Conservation (phyloP, 176 grass and related monocot genomes). For the Poa annua region DNA sequence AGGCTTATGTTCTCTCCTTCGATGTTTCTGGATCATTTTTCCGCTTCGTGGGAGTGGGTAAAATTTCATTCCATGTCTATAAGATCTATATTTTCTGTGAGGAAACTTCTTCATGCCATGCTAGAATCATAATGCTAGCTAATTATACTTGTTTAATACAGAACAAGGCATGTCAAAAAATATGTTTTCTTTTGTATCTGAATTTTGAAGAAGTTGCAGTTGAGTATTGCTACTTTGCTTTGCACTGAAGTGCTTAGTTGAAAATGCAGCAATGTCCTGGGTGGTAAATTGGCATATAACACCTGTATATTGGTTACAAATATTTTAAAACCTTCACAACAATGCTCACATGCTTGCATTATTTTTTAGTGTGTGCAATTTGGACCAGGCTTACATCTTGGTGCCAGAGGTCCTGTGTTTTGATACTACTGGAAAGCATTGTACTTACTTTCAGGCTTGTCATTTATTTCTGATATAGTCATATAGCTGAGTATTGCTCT, state of each 20-base stretch:
- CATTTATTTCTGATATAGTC: conserved; percentile 6
- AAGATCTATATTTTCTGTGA: background rate
- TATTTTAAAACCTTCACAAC: background rate
- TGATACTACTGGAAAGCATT: conserved; percentile 21
- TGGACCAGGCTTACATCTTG: conserved; percentile 4
- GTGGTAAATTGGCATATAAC: background rate
- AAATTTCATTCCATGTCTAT: conserved; percentile 24
- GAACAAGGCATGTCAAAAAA: background rate
- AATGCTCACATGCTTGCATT: background rate
- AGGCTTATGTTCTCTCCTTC: conserved; percentile 1
- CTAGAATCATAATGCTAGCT: conserved; percentile 13
- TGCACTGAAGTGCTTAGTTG: background rate
- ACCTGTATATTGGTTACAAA: background rate
- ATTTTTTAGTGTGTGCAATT: background rate
- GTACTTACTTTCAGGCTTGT: background rate
- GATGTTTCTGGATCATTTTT: background rate
- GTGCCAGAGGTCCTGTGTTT: background rate
- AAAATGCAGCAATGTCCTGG: background rate
- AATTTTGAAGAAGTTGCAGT: background rate
- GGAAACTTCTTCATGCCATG: background rate
- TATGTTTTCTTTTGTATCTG: background rate
- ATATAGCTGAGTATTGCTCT: conserved; percentile 36
- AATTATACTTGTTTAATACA: background rate
- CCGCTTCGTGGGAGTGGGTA: background rate
- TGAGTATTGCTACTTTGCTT: conserved; percentile 27